phyloP scores from a whole-genome alignment of 192 early-diverging fungal species.

The Endogone sp. region DNA sequence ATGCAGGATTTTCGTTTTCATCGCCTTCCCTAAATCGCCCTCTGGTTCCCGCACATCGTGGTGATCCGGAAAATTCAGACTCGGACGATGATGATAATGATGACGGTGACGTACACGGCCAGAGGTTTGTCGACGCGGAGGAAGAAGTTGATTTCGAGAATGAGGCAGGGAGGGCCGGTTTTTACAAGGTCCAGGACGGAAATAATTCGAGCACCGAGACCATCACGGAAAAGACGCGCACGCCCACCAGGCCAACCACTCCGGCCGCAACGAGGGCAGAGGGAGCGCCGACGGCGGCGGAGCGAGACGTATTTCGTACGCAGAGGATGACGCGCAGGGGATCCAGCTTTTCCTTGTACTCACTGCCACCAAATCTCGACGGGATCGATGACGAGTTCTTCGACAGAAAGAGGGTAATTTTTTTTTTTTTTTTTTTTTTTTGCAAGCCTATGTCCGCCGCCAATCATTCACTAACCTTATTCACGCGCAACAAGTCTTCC shows the following conservation, averaged over 20 bases:
- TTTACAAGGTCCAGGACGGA: not conserved
- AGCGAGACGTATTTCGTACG: not conserved
- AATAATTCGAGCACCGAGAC: not conserved
- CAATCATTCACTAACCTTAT: not conserved
- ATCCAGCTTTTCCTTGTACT: not conserved
- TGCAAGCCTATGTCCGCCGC: not conserved
- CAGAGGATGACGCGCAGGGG: not conserved
- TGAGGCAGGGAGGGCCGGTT: not conserved
- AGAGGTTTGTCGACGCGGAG: too few relatives aligned
- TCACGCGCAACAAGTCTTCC: too few relatives aligned
- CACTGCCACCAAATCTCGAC: not conserved
- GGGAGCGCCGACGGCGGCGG: too few relatives aligned
- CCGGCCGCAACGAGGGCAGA: too few relatives aligned
- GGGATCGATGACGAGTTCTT: not conserved
- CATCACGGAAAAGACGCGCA: not conserved
- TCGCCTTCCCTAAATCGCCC: conserved; percentile 4
- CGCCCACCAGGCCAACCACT: not conserved
- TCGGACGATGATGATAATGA: not conserved
- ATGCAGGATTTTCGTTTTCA: conserved; percentile 5
- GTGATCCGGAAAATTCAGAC: not conserved
- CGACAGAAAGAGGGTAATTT: not conserved
- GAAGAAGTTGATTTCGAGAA: not conserved
- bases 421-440: too few relatives aligned
- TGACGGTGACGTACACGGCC: too few relatives aligned
- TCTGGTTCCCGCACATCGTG: too few relatives aligned